Evolutionary conservation across 805 yeast species (phyloP), one percentile per base, ranked within the genome.

Genomic region (Yarrowia sp.): DNA sequence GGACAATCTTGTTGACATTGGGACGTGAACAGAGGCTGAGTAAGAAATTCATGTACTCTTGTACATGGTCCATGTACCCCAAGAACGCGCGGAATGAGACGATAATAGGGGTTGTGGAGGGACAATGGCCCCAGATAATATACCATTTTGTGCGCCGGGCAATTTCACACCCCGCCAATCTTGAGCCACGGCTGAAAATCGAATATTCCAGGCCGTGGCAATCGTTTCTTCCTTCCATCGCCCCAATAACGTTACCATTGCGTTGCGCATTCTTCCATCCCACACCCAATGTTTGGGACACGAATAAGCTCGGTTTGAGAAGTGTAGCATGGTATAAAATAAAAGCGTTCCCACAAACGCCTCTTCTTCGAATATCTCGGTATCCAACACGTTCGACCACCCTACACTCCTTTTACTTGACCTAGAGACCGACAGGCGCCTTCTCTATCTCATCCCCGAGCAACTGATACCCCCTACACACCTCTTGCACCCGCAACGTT

Each of bases 401-500:
- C 63, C 19, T 56, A 56, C 63, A 56, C 63, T 56, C 63, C 63
- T 56, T 56, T 56, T 42, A 2, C 38, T 22, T 22, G 59, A 42
- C 46, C 63, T 56, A 56, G 63, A 56, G 63, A 41, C 63, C 48
- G 63, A 41, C 63, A 56, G 63, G 63, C 40, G 63, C 63, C 63
- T 56, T 56, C 63, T 56, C 63, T 56, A 56, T 56, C 63, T 42
- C 61, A 41, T 56, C 63, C 16, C 63, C 63, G 63, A 56, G 63
- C 38, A 36, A 40, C 63, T 10, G 26, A 56, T 56, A 56, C 63
- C 63, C 63, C 48, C 32, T 26, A 26, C 5, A 11, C 45, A 15
- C 32, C 26, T 16, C 42, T 40, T 40, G 45, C 59, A 53, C 40
- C 40, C 15, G 48, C 63, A 42, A 56, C 63, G 63, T 41, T 40